phyloP scores from a whole-genome alignment of 495 filamentous ascomycete species.

The Aspergillus conjunctus region DNA sequence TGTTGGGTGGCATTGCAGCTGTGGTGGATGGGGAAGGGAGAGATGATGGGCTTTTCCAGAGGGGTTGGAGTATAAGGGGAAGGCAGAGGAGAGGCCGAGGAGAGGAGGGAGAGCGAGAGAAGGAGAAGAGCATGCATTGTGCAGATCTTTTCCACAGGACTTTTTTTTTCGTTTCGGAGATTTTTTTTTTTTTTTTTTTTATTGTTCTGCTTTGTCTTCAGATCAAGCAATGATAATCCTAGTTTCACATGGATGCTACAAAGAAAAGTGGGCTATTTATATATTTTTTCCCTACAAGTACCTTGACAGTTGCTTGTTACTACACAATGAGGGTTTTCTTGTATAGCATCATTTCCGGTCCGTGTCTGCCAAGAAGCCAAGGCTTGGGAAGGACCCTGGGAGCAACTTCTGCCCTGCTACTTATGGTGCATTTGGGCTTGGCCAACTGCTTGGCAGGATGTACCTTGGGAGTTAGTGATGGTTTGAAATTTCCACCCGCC shows the following conservation, averaged over 20 bases:
- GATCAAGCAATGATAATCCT: background rate
- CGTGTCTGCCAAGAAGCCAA: conserved; percentile 1
- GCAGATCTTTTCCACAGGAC: background rate
- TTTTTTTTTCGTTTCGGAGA: conserved; percentile 5
- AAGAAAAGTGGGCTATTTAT: background rate
- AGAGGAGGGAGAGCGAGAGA: conserved; percentile 13
- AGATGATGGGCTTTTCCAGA: conserved; percentile 17
- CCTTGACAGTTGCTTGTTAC: background rate
- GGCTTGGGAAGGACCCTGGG: conserved; percentile 8
- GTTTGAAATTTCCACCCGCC: conserved; percentile 11
- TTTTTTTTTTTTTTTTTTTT: background rate
- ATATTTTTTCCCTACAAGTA: background rate
- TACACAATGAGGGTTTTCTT: background rate
- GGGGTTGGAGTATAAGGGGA: conserved; percentile 7
- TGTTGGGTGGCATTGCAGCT: conserved; percentile 59
- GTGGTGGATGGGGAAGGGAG: conserved; percentile 50
- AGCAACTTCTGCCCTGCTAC: background rate
- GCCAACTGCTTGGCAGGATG: conserved; percentile 17
- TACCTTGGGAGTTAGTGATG: conserved; percentile 23
- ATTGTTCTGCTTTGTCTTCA: background rate
- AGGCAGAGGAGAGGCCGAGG: conserved; percentile 10
- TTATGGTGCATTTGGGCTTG: conserved; percentile 6
- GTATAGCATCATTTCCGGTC: background rate
- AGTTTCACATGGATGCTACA: background rate
- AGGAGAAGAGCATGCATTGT: conserved; percentile 18